Evolutionary conservation across 2,329 filamentous ascomycete species (phyloP).

Genomic region (Colletotrichum sp.): DNA sequence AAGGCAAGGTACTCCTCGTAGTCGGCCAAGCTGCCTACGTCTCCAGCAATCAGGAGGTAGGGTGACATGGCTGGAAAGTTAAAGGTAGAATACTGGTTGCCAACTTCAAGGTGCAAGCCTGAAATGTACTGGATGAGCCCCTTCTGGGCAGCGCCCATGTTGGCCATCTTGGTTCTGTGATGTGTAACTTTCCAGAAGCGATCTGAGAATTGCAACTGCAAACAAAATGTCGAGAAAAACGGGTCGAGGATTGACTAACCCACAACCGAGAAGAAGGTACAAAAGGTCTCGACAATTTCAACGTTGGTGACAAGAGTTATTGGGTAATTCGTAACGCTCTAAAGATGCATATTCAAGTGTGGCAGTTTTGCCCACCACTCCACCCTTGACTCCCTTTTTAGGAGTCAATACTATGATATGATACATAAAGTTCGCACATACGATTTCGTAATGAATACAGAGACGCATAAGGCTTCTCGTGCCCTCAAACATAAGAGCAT

Average conservation of each 20-base stretch:
- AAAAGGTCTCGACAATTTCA: background rate
- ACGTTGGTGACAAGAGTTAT: background rate
- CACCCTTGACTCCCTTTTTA: background rate
- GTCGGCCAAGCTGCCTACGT: slow-evolving; percentile 54
- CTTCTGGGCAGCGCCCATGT: background rate
- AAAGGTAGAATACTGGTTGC: slow-evolving; percentile 46
- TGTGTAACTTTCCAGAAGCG: background rate
- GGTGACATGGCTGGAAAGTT: slow-evolving; percentile 44
- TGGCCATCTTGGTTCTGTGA: background rate
- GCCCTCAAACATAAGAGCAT: background rate
- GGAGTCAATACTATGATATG: slow-evolving; percentile 4
- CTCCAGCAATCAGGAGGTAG: slow-evolving; percentile 52
- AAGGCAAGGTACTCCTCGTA: slow-evolving; percentile 50
- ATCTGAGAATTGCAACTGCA: background rate
- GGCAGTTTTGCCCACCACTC: background rate
- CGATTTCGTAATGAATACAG: slow-evolving; percentile 13
- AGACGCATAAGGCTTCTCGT: background rate
- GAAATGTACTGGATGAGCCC: slow-evolving; percentile 48
- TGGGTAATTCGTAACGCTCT: background rate
- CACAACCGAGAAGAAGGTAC: background rate
- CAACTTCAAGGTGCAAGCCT: slow-evolving; percentile 55
- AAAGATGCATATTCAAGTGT: background rate
- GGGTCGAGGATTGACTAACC: background rate
- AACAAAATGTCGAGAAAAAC: background rate
- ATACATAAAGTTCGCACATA: slow-evolving; percentile 14